A percentile compares a stretch with the other conserved stretches of the same genome.
These are phyloP conservation scores for Scolecobasidium constrictum DNA, from an alignment of 2,329 filamentous ascomycete genomes.

Conservation along the genomic window DNA sequence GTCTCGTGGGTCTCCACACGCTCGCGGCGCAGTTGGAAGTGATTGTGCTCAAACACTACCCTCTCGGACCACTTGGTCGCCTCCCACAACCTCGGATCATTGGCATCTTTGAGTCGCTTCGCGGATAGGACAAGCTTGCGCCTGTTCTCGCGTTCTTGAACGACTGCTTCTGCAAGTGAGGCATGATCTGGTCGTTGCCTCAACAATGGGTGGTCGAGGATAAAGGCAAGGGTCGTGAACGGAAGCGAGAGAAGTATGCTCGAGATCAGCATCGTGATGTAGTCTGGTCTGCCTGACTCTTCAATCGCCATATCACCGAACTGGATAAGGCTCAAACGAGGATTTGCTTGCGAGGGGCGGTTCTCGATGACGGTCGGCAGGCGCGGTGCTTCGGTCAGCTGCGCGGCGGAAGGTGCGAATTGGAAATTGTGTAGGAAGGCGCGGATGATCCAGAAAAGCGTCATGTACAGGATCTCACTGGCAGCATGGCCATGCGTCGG, in stretches of 20 bases:
- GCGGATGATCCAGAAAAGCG: constrained; percentile 48
- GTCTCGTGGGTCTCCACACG: no score
- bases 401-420: constrained; percentile 40
- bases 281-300: constrained; percentile 21
- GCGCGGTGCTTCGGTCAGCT: constrained; percentile 36
- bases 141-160: constrained; percentile 32
- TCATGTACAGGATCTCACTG: constrained; percentile 15
- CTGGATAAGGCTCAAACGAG: constrained; percentile 52
- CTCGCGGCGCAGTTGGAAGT: no score
- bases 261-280: constrained; percentile 45
- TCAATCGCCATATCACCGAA: constrained; percentile 55
- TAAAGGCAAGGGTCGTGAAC: constrained; percentile 52
- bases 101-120: constrained; percentile 13
- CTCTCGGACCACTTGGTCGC: constrained; percentile 8
- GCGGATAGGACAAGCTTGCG: constrained; percentile 22
- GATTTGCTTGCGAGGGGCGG: constrained; percentile 30
- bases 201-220: constrained; percentile 51
- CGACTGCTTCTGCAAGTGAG: constrained; percentile 27
- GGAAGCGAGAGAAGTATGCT: constrained; percentile 60
- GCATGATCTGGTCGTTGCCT: constrained; percentile 24
- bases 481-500: constrained; percentile 10
- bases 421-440: constrained; percentile 51
- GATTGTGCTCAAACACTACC: no score
- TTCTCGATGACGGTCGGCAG: constrained; percentile 29
- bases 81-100: constrained; percentile 21